These are phyloP conservation scores for Fusarium nanum DNA, from an alignment of 2,329 filamentous ascomycete species.

Conservation along the genomic window DNA sequence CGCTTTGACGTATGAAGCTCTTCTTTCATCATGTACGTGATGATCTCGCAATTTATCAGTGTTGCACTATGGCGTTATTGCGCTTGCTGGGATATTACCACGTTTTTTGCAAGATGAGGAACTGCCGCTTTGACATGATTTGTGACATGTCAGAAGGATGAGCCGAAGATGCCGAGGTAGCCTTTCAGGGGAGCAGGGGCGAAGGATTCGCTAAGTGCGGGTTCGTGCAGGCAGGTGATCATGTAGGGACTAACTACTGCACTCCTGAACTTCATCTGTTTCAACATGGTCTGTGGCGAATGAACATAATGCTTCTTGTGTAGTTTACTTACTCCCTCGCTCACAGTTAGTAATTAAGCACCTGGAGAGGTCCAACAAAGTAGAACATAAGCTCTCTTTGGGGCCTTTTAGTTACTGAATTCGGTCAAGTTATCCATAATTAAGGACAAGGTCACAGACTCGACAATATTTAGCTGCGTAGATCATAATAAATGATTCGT, in stretches of 20 bases:
- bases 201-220: neutral
- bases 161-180: neutral
- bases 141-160: neutral
- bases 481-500: neutral
- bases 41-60: neutral
- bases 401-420: neutral
- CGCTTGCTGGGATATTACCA: neutral
- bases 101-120: neutral
- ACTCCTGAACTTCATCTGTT: neutral
- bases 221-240: neutral
- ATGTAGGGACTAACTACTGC: neutral
- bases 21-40: neutral
- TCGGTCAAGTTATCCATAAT: too few species aligned
- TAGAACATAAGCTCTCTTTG: neutral
- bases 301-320: neutral
- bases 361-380: too few species aligned
- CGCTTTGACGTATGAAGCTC: neutral
- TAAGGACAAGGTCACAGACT: neutral
- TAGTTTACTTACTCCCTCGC: neutral
- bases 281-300: neutral
- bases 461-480: neutral
- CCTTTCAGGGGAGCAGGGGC: neutral
- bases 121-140: neutral
- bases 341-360: neutral
- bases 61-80: neutral